Evolutionary conservation across 176 grass and related monocot species (phyloP).

Genomic region (Musa troglodytarum): DNA sequence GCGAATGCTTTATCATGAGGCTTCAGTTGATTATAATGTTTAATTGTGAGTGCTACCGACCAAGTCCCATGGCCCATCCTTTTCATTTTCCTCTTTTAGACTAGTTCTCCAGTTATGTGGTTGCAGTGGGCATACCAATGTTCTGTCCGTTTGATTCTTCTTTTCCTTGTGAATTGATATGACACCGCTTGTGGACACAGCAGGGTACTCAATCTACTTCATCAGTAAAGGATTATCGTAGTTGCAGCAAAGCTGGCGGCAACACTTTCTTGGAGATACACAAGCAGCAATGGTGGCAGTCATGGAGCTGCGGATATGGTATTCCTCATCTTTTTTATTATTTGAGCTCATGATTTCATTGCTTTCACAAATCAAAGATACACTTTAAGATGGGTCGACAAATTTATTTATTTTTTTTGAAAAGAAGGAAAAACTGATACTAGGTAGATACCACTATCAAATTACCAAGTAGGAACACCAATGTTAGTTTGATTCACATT

Average conservation of each 20-base stretch:
- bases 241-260: slow-evolving; percentile 48
- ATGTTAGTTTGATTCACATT: neutral
- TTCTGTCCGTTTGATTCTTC: neutral
- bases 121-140: neutral
- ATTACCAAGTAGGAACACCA: neutral
- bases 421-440: too few species aligned
- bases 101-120: neutral
- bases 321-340: slow-evolving; percentile 24
- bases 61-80: neutral
- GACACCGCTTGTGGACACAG: neutral
- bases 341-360: slow-evolving; percentile 12
- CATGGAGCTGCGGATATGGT: slow-evolving; percentile 86
- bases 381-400: neutral
- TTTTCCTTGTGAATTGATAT: neutral
- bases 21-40: neutral
- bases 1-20: neutral
- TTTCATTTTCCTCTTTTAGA: neutral
- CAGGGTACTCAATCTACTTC: neutral
- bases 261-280: slow-evolving; percentile 72
- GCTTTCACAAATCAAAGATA: too few species aligned
- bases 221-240: neutral
- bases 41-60: neutral
- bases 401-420: neutral
- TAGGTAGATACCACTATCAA: neutral
- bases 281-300: slow-evolving; percentile 52